A percentile compares a stretch with the other conserved stretches of the same genome.
These are phyloP conservation scores for Beta vulgaris DNA, from an alignment of 148 eudicot species.

Conservation along the genomic window DNA sequence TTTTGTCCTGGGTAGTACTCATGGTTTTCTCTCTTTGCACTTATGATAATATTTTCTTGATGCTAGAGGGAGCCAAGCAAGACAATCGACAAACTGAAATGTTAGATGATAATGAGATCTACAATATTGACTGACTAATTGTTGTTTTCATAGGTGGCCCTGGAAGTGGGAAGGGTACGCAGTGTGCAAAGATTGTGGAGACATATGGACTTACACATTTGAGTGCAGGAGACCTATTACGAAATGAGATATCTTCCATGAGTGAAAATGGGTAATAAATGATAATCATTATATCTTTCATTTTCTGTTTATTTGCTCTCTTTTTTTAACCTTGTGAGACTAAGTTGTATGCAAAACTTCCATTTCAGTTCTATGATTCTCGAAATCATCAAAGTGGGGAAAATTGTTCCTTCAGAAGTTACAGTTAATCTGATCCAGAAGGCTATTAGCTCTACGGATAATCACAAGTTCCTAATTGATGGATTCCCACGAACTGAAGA, in stretches of 20 bases:
- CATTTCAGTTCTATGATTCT: conserved; percentile 76
- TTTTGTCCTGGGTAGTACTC: conserved; percentile 72
- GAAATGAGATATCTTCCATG: conserved; percentile 67
- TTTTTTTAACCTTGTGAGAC: conserved; percentile 20
- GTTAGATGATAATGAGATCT: neutral
- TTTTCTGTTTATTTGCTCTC: conserved; percentile 14
- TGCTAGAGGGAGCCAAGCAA: conserved; percentile 2
- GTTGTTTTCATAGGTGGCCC: conserved; percentile 71
- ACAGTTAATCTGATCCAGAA: conserved; percentile 70
- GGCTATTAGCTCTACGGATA: conserved; percentile 58
- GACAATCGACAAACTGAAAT: conserved; percentile 5
- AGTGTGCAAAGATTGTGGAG: conserved; percentile 71
- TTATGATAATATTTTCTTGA: neutral
- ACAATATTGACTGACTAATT: conserved; percentile 7
- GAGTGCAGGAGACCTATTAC: conserved; percentile 90
- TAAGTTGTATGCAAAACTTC: conserved; percentile 21
- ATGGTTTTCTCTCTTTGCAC: neutral
- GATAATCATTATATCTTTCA: conserved; percentile 12
- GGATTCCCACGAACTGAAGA: conserved; percentile 95
- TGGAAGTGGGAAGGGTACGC: conserved; percentile 98
- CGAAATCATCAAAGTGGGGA: conserved; percentile 72
- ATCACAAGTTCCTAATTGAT: conserved; percentile 79
- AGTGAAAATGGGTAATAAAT: conserved; percentile 62
- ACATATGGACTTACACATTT: conserved; percentile 82
- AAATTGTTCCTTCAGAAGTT: conserved; percentile 91